phyloP scores from a whole-genome alignment of 1,139 yeast genomes.

The Pichia sp. region DNA sequence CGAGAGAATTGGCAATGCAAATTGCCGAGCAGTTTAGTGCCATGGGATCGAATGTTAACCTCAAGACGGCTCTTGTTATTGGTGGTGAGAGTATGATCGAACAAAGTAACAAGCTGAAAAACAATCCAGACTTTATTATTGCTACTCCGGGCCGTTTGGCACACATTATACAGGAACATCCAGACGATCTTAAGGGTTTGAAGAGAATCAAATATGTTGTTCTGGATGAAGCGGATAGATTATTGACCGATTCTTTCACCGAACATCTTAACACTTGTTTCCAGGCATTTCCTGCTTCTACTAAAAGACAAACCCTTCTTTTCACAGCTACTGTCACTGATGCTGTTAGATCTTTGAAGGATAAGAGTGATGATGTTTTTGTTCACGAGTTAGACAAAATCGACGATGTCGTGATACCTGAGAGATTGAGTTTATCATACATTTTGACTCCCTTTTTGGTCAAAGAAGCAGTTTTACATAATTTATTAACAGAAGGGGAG shows the following conservation, averaged over 20 bases:
- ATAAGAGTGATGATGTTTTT: constrained; percentile 59
- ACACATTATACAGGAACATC: constrained; percentile 82
- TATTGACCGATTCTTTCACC: constrained; percentile 78
- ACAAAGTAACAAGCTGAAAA: constrained; percentile 76
- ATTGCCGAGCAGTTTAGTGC: constrained; percentile 97
- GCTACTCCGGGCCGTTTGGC: constrained; percentile 98
- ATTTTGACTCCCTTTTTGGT: constrained; percentile 72
- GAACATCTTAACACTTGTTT: constrained; percentile 71
- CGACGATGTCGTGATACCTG: constrained; percentile 72
- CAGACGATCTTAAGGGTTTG: constrained; percentile 76
- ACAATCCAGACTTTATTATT: constrained; percentile 85
- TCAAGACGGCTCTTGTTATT: constrained; percentile 72
- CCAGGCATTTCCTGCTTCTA: constrained; percentile 60
- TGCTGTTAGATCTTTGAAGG: constrained; percentile 74
- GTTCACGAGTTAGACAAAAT: constrained; percentile 75
- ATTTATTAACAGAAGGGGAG: constrained; percentile 53
- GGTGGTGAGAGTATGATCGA: constrained; percentile 93
- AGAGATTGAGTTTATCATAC: constrained; percentile 53
- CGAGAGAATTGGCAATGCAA: constrained; percentile 92
- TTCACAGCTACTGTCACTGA: constrained; percentile 98
- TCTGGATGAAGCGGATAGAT: constrained; percentile 92
- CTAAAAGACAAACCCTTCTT: constrained; percentile 72
- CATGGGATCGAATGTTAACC: constrained; percentile 81
- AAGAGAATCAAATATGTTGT: constrained; percentile 74
- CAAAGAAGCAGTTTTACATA: constrained; percentile 80